Evolutionary conservation across 2,329 filamentous ascomycete species (phyloP).

Genomic region (Falciphora oryzae): DNA sequence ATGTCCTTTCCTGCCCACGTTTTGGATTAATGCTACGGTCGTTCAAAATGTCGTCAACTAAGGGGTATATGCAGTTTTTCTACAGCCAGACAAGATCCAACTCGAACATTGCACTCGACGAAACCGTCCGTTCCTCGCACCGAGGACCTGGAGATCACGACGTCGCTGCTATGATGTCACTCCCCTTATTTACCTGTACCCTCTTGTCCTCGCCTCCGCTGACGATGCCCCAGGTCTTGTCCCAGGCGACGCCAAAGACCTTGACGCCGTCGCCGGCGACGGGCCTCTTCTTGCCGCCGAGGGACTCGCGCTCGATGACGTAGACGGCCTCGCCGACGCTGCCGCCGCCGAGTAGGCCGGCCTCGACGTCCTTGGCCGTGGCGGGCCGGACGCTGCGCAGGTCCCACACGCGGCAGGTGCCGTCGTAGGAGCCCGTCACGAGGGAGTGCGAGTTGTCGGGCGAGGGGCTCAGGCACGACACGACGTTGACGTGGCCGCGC

Average conservation of each 20-base stretch:
- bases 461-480: constrained; percentile 42
- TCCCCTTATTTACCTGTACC: constrained; percentile 81
- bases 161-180: constrained; percentile 36
- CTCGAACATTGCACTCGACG: background rate
- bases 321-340: constrained; percentile 64
- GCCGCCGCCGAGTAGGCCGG: constrained; percentile 42
- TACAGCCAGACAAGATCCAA: background rate
- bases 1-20: background rate
- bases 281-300: constrained; percentile 56
- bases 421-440: constrained; percentile 85
- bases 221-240: constrained; percentile 79
- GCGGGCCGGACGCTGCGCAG: constrained; percentile 63
- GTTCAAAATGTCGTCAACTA: background rate
- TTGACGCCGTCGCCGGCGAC: constrained; percentile 79
- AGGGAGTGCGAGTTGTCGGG: constrained; percentile 73
- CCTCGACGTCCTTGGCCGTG: constrained; percentile 46
- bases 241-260: constrained; percentile 86
- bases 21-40: background rate
- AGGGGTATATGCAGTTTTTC: background rate
- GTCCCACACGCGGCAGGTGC: constrained; percentile 92
- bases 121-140: background rate
- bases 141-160: background rate
- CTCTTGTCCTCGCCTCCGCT: constrained; percentile 90
- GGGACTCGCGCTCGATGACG: constrained; percentile 68
- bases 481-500: constrained; percentile 77